Evolutionary conservation across 2,329 filamentous ascomycete genomes (phyloP).

Genomic region (Lasiodiplodia gonubiensis): DNA sequence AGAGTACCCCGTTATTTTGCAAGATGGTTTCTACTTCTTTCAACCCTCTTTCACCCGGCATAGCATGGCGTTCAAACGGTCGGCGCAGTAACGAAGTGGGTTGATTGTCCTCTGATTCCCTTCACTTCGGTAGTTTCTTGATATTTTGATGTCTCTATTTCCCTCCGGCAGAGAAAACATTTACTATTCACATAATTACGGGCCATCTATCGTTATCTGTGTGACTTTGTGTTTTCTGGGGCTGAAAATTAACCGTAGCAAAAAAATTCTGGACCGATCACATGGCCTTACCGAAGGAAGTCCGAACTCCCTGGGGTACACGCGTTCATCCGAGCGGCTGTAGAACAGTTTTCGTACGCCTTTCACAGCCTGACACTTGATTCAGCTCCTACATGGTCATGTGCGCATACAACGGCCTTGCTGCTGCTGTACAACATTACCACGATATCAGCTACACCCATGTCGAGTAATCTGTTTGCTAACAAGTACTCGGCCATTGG

Average conservation of each 20-base stretch:
- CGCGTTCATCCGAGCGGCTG: background rate
- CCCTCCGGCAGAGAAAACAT: conserved; percentile 16
- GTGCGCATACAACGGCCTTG: background rate
- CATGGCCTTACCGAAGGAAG: background rate
- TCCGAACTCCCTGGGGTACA: background rate
- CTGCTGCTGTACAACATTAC: background rate
- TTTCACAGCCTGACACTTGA: background rate
- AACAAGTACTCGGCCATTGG: background rate
- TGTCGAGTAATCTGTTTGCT: background rate
- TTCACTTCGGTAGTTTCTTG: conserved; percentile 13
- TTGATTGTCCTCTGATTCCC: background rate
- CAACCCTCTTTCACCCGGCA: conserved; percentile 15
- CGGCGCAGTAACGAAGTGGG: conserved; percentile 20
- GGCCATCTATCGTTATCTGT: background rate
- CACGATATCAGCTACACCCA: background rate
- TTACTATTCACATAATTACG: background rate
- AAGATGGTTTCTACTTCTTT: conserved; percentile 6
- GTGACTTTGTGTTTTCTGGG: background rate
- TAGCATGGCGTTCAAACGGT: conserved; percentile 24
- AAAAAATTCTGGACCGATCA: background rate
- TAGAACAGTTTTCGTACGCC: background rate
- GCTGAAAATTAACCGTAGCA: background rate
- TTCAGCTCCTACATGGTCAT: background rate
- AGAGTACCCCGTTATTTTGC: background rate
- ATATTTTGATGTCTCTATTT: conserved; percentile 4